A percentile compares a stretch with the other conserved stretches of the same genome.
Conservation (phyloP, 1,284 basidiomycete genomes). For the Melampsora americana region DNA sequence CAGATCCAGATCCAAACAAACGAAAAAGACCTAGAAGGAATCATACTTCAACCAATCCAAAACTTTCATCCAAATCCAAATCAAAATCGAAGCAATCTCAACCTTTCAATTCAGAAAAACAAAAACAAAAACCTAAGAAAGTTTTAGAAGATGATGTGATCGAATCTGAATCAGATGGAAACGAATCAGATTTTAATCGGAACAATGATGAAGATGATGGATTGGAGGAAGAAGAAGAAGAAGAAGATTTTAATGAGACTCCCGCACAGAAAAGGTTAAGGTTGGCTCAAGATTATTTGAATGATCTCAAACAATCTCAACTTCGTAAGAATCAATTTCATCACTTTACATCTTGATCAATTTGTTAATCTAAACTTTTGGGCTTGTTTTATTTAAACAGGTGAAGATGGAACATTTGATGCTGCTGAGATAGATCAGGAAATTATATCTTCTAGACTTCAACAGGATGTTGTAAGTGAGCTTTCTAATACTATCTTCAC, state of each 20-base stretch:
- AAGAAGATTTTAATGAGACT: slow-evolving; percentile 61
- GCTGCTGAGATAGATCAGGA: slow-evolving; percentile 38
- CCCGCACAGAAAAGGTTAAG: slow-evolving; percentile 89
- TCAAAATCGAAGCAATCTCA: background rate
- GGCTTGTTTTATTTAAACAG: background rate
- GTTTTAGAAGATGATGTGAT: background rate
- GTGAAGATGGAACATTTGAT: slow-evolving; percentile 38
- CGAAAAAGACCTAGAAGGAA: background rate
- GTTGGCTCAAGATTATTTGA: slow-evolving; percentile 83
- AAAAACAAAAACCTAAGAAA: background rate
- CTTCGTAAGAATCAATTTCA: slow-evolving; percentile 58
- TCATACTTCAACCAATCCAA: background rate
- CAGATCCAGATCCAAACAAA: background rate
- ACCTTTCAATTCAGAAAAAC: background rate
- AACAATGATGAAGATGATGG: slow-evolving; percentile 47
- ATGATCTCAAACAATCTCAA: slow-evolving; percentile 72
- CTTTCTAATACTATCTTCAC: no score
- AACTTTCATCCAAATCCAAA: background rate
- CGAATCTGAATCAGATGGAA: background rate
- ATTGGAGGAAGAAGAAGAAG: slow-evolving; percentile 46
- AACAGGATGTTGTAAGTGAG: slow-evolving; percentile 27
- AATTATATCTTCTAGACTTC: slow-evolving; percentile 35
- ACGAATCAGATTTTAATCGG: background rate
- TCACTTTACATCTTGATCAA: background rate
- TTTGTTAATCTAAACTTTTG: slow-evolving; percentile 9